Conservation (phyloP, 805 yeast genomes). For the Spathaspora arborariae region DNA sequence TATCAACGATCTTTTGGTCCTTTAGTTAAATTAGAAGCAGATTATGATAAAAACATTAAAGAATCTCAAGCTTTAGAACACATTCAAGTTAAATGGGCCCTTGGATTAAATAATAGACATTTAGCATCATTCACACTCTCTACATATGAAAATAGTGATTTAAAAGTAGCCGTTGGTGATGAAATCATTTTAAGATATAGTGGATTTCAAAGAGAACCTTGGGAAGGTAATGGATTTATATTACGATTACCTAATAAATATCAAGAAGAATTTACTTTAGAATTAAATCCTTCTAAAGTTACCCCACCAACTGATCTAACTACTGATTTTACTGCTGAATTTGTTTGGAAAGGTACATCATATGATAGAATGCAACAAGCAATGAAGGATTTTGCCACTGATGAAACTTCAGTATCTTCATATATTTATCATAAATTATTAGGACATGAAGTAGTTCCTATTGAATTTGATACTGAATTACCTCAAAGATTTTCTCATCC, state of each 20-base stretch:
- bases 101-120: constrained; percentile 60
- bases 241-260: constrained; percentile 64
- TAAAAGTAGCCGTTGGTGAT: constrained; percentile 81
- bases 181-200: constrained; percentile 65
- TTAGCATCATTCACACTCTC: constrained; percentile 68
- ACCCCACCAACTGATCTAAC: constrained; percentile 57
- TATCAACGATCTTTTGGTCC: constrained; percentile 87
- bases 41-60: constrained; percentile 66
- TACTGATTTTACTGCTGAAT: constrained; percentile 75
- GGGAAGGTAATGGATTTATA: constrained; percentile 74
- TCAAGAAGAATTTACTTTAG: constrained; percentile 69
- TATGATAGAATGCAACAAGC: constrained; percentile 84
- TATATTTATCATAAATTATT: constrained; percentile 72
- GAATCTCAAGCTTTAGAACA: constrained; percentile 77
- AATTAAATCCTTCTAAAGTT: constrained; percentile 44
- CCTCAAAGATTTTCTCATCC: constrained; percentile 64
- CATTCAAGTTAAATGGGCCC: constrained; percentile 69
- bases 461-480: constrained; percentile 56
- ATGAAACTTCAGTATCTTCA: constrained; percentile 65
- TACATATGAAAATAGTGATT: constrained; percentile 58
- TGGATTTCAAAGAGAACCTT: constrained; percentile 54
- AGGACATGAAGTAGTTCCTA: constrained; percentile 71
- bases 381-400: constrained; percentile 64
- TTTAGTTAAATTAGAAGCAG: constrained; percentile 75
- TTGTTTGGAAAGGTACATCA: constrained; percentile 85